phyloP scores from a whole-genome alignment of 1,139 yeast genomes.

The Wickerhamomyces sp. region DNA sequence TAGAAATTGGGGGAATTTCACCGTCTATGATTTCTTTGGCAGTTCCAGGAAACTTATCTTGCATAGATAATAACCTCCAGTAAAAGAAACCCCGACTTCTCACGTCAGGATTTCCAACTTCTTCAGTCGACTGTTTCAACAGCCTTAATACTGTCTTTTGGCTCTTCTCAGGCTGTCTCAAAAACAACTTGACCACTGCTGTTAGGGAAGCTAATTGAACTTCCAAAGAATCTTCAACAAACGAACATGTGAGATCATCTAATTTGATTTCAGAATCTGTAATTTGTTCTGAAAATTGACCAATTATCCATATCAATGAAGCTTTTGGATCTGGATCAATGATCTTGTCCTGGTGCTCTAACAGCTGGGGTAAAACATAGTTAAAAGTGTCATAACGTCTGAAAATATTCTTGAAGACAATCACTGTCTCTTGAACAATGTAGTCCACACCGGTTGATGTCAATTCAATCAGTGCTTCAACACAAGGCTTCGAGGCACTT shows the following conservation, averaged over 20 bases:
- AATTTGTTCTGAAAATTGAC: slow-evolving; percentile 59
- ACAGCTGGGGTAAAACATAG: slow-evolving; percentile 27
- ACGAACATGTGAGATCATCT: slow-evolving; percentile 40
- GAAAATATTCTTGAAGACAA: slow-evolving; percentile 72
- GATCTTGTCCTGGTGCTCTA: slow-evolving; percentile 37
- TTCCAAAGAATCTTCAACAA: slow-evolving; percentile 60
- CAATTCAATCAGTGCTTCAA: slow-evolving; percentile 55
- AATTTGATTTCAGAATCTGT: slow-evolving; percentile 45
- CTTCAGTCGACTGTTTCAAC: slow-evolving; percentile 72
- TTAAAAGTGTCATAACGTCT: slow-evolving; percentile 64
- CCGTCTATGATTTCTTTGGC: slow-evolving; percentile 55
- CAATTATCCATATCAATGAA: slow-evolving; percentile 81
- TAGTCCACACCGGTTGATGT: slow-evolving; percentile 66
- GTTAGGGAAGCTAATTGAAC: slow-evolving; percentile 75
- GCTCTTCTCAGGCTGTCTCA: slow-evolving; percentile 51
- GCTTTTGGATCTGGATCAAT: slow-evolving; percentile 80
- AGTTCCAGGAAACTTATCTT: slow-evolving; percentile 31
- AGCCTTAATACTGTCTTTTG: slow-evolving; percentile 56
- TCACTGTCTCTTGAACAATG: slow-evolving; percentile 74
- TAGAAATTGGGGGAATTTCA: slow-evolving; percentile 56
- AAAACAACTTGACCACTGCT: slow-evolving; percentile 66
- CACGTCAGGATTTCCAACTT: slow-evolving; percentile 72
- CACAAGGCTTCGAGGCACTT: slow-evolving; percentile 58
- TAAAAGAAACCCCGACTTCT: slow-evolving; percentile 84
- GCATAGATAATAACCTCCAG: slow-evolving; percentile 70